Evolutionary conservation across 768 basidiomycete genomes (phyloP).

Genomic region (Russula lepida): DNA sequence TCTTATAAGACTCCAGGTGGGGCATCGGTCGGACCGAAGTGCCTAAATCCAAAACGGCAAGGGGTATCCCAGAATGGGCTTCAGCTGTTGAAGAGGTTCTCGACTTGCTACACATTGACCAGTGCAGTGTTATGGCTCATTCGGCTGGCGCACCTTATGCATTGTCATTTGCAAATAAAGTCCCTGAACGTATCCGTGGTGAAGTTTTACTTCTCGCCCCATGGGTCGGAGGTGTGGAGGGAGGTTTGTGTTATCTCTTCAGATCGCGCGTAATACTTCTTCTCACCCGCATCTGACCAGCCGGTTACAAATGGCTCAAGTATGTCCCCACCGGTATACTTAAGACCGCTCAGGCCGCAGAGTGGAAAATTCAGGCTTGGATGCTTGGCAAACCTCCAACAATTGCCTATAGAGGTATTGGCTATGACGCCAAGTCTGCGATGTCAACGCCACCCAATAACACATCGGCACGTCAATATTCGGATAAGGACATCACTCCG

Average conservation of each 20-base stretch:
- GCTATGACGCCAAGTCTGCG: conserved; percentile 43
- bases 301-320: conserved; percentile 92
- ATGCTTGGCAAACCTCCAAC: conserved; percentile 94
- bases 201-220: conserved; percentile 86
- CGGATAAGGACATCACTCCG: conserved; percentile 13
- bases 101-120: conserved; percentile 64
- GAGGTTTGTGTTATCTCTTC: conserved; percentile 44
- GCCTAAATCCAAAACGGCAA: conserved; percentile 50
- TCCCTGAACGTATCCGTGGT: conserved; percentile 69
- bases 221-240: conserved; percentile 91
- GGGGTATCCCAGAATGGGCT: conserved; percentile 88
- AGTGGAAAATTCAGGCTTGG: conserved; percentile 96
- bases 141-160: conserved; percentile 95
- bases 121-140: conserved; percentile 89
- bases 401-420: conserved; percentile 77
- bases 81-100: conserved; percentile 84
- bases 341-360: conserved; percentile 92
- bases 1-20: conserved; percentile 51
- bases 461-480: conserved; percentile 8
- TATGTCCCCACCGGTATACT: conserved; percentile 90
- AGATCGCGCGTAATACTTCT: conserved; percentile 1
- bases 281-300: conserved; percentile 30
- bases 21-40: conserved; percentile 84
- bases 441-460: conserved; percentile 21
- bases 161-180: conserved; percentile 72